Conservation (phyloP, 768 basidiomycete species). For the Tricholoma flavovirens region DNA sequence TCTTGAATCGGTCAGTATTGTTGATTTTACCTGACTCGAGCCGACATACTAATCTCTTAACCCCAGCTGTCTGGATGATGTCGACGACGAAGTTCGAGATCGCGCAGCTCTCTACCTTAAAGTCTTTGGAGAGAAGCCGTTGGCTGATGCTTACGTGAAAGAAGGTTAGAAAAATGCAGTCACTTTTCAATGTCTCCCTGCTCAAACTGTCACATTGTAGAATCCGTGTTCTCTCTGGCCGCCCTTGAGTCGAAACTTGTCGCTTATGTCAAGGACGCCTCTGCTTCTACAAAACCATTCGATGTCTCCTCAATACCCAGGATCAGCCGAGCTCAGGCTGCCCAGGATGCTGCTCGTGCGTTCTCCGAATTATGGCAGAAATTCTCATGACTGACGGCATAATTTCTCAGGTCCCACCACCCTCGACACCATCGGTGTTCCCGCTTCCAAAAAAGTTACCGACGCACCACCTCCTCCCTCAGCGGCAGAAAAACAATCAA, state of each 20-base stretch:
- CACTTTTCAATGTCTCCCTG: background rate
- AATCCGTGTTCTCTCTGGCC: constrained; percentile 89
- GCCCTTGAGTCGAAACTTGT: constrained; percentile 88
- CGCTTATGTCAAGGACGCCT: constrained; percentile 85
- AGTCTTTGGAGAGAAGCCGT: constrained; percentile 68
- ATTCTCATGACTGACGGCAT: constrained; percentile 5
- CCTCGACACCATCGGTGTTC: constrained; percentile 78
- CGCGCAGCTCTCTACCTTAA: constrained; percentile 93
- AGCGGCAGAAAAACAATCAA: constrained; percentile 82
- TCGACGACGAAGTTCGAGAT: constrained; percentile 98
- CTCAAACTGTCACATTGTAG: constrained; percentile 36
- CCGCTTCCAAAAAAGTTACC: constrained; percentile 50
- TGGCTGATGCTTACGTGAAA: constrained; percentile 86
- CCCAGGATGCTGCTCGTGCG: constrained; percentile 84
- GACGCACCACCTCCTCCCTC: constrained; percentile 70
- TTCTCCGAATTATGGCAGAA: constrained; percentile 1
- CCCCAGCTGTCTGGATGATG: constrained; percentile 88
- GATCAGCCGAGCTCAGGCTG: constrained; percentile 88
- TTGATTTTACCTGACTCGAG: background rate
- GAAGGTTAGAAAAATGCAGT: constrained; percentile 57
- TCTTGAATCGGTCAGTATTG: constrained; percentile 66
- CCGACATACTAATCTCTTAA: background rate
- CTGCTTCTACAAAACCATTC: constrained; percentile 67
- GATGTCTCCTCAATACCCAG: constrained; percentile 85
- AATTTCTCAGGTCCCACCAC: constrained; percentile 67